phyloP scores from a whole-genome alignment of 2,329 filamentous ascomycete genomes.

The Juglanconis sp. region DNA sequence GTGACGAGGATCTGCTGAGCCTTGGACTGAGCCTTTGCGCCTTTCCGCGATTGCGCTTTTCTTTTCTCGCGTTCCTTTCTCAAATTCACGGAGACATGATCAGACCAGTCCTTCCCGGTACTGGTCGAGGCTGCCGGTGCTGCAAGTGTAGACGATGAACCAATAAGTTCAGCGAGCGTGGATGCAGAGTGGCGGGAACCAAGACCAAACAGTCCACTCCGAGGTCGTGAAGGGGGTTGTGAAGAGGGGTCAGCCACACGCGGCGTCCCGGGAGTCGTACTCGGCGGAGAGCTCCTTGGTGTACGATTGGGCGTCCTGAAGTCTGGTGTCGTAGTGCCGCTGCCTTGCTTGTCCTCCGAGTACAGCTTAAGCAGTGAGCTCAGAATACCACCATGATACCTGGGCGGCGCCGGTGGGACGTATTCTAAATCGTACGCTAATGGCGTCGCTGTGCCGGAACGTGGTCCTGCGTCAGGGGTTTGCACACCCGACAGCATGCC shows the following conservation, averaged over 20 bases:
- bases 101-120: slow-evolving; percentile 31
- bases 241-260: slow-evolving; percentile 28
- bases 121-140: slow-evolving; percentile 42
- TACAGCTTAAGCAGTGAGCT: slow-evolving; percentile 71
- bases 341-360: slow-evolving; percentile 37
- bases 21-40: slow-evolving; percentile 20
- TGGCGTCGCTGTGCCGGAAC: slow-evolving; percentile 33
- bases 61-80: slow-evolving; percentile 31
- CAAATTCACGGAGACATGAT: slow-evolving; percentile 42
- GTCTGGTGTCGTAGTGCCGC: slow-evolving; percentile 40
- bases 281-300: slow-evolving; percentile 37
- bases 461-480: neutral
- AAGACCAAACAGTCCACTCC: slow-evolving; percentile 38
- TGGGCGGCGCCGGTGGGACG: slow-evolving; percentile 57
- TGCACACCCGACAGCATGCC: neutral
- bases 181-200: slow-evolving; percentile 43
- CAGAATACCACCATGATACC: slow-evolving; percentile 71
- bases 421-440: slow-evolving; percentile 61
- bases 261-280: slow-evolving; percentile 33
- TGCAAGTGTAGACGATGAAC: slow-evolving; percentile 51
- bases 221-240: slow-evolving; percentile 18
- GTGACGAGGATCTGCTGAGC: slow-evolving; percentile 43
- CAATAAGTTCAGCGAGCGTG: slow-evolving; percentile 49
- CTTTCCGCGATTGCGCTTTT: slow-evolving; percentile 21
- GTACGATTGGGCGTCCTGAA: slow-evolving; percentile 39